Percentiles rank a stretch among this genome's conserved stretches.
Evolutionary conservation across 2,329 filamentous ascomycete genomes (phyloP).

Genomic region (Aspergillus fructus): DNA sequence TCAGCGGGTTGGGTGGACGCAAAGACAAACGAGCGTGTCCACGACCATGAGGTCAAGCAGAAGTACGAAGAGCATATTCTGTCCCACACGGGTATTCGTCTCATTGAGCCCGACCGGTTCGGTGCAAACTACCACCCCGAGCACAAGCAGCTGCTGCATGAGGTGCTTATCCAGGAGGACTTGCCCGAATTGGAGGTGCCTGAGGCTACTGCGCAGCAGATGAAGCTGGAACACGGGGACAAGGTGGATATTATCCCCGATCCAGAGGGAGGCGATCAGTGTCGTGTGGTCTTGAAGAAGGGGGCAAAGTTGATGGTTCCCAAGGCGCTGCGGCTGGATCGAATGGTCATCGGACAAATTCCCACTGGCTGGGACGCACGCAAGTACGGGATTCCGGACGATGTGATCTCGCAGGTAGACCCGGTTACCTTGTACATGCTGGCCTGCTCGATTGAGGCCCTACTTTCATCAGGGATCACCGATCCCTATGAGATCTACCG

Average conservation of each 20-base stretch:
- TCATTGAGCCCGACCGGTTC: constrained; percentile 97
- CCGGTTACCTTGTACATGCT: constrained; percentile 94
- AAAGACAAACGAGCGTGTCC: constrained; percentile 91
- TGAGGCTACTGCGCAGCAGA: constrained; percentile 95
- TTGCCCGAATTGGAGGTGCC: constrained; percentile 95
- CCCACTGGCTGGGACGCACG: constrained; percentile 97
- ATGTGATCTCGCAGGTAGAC: constrained; percentile 97
- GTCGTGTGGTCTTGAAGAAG: constrained; percentile 91
- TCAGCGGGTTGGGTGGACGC: constrained; percentile 96
- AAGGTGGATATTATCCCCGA: constrained; percentile 92
- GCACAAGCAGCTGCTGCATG: constrained; percentile 72
- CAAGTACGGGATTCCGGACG: constrained; percentile 92
- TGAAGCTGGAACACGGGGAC: constrained; percentile 93
- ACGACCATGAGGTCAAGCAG: constrained; percentile 94
- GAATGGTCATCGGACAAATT: constrained; percentile 94
- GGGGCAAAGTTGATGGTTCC: constrained; percentile 92
- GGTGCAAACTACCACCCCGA: constrained; percentile 87
- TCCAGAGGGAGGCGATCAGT: constrained; percentile 68
- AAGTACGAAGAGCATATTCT: constrained; percentile 98
- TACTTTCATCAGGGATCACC: constrained; percentile 90
- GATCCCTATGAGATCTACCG: constrained; percentile 99
- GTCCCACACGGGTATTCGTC: constrained; percentile 65
- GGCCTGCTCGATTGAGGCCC: constrained; percentile 86
- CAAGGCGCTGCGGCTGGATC: constrained; percentile 95
- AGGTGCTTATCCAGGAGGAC: constrained; percentile 95